These are phyloP conservation scores for Lindgomyces ingoldianus DNA, from an alignment of 495 filamentous ascomycete species.

Conservation along the genomic window DNA sequence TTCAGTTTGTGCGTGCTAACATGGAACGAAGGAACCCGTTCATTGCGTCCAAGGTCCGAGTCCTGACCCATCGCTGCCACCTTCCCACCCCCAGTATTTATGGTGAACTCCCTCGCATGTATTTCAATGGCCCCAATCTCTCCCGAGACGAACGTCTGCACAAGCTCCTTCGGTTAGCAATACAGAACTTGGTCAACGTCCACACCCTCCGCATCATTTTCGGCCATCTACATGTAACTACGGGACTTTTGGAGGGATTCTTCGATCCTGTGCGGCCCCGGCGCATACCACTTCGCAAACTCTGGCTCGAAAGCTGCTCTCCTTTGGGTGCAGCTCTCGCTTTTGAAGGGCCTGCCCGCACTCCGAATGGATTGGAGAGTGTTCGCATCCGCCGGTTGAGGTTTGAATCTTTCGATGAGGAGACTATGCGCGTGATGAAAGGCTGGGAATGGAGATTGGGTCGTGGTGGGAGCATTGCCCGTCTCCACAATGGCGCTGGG, in stretches of 20 bases:
- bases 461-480: constrained; percentile 12
- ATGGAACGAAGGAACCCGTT: constrained; percentile 28
- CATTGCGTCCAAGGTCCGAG: constrained; percentile 38
- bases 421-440: neutral
- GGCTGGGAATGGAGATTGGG: constrained; percentile 12
- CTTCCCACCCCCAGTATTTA: constrained; percentile 42
- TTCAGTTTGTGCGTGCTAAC: neutral
- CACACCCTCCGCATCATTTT: constrained; percentile 41
- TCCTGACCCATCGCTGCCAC: constrained; percentile 41
- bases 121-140: constrained; percentile 36
- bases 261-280: constrained; percentile 33
- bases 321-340: constrained; percentile 24
- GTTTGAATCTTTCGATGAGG: neutral
- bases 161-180: constrained; percentile 36
- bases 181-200: constrained; percentile 38
- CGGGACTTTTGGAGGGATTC: constrained; percentile 37
- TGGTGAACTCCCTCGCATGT: constrained; percentile 37
- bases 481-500: constrained; percentile 21
- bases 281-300: constrained; percentile 33
- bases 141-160: constrained; percentile 35
- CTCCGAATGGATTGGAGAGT: constrained; percentile 36
- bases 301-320: constrained; percentile 45
- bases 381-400: constrained; percentile 39
- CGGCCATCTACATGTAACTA: constrained; percentile 40
- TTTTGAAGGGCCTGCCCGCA: neutral